phyloP scores from a whole-genome alignment of 768 basidiomycete genomes.

The Boletus vermiculosoides region DNA sequence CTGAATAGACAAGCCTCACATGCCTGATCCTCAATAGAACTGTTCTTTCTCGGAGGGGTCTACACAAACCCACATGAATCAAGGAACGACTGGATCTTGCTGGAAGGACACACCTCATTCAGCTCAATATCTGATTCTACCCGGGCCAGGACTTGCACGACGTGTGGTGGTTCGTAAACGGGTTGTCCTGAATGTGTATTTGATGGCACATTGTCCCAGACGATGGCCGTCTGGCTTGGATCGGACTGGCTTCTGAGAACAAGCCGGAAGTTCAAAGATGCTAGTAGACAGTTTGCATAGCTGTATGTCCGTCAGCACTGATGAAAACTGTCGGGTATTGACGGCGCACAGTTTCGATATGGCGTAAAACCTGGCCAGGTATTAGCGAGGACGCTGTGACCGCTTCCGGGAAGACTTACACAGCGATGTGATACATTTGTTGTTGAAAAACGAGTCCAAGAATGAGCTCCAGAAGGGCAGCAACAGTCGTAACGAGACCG shows the following conservation, averaged over 20 bases:
- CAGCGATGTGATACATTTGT: too few relatives aligned
- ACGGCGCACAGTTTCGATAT: conserved; percentile 18
- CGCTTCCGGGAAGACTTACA: too few relatives aligned
- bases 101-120: not conserved
- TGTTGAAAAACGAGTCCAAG: conserved; percentile 7
- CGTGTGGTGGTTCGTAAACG: not conserved
- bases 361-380: too few relatives aligned
- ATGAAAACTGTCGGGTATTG: not conserved
- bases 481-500: conserved; percentile 20
- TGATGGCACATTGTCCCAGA: conserved; percentile 1
- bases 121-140: too few relatives aligned
- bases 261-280: conserved; percentile 16
- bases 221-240: not conserved
- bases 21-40: not conserved
- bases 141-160: too few relatives aligned
- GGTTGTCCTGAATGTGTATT: not conserved
- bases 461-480: conserved; percentile 18
- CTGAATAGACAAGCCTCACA: not conserved
- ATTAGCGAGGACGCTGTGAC: too few relatives aligned
- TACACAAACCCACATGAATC: not conserved
- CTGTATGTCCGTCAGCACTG: not conserved
- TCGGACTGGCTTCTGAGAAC: conserved; percentile 8
- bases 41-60: not conserved
- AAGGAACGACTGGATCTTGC: not conserved
- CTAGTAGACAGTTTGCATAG: conserved; percentile 20